These are phyloP conservation scores for Teratosphaeria nubilosa DNA, from an alignment of 2,329 filamentous ascomycete species.

Conservation along the genomic window DNA sequence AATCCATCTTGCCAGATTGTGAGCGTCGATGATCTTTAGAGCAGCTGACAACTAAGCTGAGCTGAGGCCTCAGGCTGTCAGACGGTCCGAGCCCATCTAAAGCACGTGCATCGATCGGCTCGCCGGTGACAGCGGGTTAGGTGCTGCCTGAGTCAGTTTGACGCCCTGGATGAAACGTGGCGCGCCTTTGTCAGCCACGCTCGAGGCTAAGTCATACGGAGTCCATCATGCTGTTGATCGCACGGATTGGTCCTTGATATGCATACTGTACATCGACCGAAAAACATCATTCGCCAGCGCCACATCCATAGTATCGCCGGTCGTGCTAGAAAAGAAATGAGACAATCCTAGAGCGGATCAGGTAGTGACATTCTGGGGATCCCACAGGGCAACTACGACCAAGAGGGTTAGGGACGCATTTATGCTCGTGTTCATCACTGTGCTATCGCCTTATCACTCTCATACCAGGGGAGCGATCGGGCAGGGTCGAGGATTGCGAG, in stretches of 20 bases:
- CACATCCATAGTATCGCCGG: too few species aligned
- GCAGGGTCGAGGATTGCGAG: not conserved
- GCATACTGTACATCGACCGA: too few species aligned
- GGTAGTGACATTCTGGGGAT: not conserved
- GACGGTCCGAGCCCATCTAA: too few species aligned
- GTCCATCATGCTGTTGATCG: too few species aligned
- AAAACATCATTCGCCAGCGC: too few species aligned
- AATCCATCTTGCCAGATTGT: not conserved
- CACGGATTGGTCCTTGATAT: too few species aligned
- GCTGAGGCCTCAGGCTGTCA: too few species aligned
- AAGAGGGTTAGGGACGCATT: not conserved
- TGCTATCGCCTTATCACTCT: not conserved
- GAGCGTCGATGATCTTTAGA: not conserved
- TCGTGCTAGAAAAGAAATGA: not conserved
- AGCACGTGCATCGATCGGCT: not conserved
- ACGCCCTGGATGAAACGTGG: too few species aligned
- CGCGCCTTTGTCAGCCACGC: too few species aligned
- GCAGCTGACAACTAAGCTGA: not conserved
- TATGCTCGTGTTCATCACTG: not conserved
- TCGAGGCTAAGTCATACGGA: too few species aligned
- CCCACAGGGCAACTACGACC: not conserved
- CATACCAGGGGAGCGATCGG: not conserved
- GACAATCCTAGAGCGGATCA: not conserved
- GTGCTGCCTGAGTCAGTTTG: too few species aligned
- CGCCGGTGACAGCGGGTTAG: too few species aligned